phyloP scores from a whole-genome alignment of 2,329 filamentous ascomycete genomes.

The Colletotrichum nymphaeae region DNA sequence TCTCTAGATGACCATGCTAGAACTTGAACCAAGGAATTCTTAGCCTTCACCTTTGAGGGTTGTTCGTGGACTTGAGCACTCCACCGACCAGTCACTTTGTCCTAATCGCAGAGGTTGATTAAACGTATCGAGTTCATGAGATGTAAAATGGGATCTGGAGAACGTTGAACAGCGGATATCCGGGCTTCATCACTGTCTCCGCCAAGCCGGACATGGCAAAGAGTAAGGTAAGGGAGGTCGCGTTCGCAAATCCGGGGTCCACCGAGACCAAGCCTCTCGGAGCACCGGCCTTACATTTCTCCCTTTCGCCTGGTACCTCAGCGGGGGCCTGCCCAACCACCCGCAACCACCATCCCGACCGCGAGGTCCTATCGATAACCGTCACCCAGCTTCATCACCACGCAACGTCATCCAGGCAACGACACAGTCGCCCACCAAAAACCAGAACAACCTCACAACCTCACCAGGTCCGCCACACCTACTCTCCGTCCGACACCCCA shows the following conservation, averaged over 20 bases:
- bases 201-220: neutral
- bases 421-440: neutral
- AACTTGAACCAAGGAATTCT: too few species aligned
- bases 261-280: neutral
- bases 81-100: too few species aligned
- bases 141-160: neutral
- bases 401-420: neutral
- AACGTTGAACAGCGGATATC: neutral
- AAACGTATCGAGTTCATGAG: neutral
- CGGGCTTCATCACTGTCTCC: neutral
- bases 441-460: neutral
- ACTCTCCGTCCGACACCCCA: too few species aligned
- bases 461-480: too few species aligned
- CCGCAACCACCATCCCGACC: neutral
- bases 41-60: too few species aligned
- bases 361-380: constrained; percentile 31
- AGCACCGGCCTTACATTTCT: neutral
- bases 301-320: neutral
- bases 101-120: too few species aligned
- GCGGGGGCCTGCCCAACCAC: neutral
- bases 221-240: neutral
- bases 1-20: too few species aligned
- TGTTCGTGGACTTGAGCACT: too few species aligned
- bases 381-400: constrained; percentile 2
- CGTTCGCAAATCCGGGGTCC: neutral